Base-by-base conservation (phyloP, 2,329 filamentous ascomycete genomes). In the Claviceps pusilla region DNA sequence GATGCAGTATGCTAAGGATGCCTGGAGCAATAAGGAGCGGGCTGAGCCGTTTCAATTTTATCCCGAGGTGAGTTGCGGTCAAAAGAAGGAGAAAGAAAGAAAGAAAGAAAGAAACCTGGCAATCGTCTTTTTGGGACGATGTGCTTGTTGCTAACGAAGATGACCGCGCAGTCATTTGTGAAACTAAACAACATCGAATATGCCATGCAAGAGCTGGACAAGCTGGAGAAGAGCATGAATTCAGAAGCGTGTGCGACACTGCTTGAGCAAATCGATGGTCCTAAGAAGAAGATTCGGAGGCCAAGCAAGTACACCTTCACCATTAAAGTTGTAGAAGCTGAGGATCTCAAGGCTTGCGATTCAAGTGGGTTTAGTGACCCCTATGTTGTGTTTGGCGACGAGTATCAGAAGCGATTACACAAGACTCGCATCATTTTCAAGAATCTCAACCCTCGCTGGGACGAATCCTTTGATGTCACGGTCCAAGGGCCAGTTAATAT, bases 111-210 rank as follows among this genome's bases (percentile, higher is more conserved):
- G n/a, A n/a, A n/a, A 14, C 2, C 12, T 10, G 19, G 31, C 7
- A 41, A 28, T 12, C 7, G 1, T 50, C 52, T 28, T n/a, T 7
- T n/a, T 4, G 42, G 31, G 16, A 11, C 10, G 45, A 33, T 46
- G 12, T 54, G 39, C 9, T 29, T 11, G 24, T 35, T 47, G 52
- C 46, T 51, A 57, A 56, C 68, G 72, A 63, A 72, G 59, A 4
- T 31, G 19, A 6, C 37, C 46, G 28, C 48, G n/a, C 60, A 95
- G 87, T 96, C 90, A 5, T 86, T 98, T 62, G 89, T 98, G 58
- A 98, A 97, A 70, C 79, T 98, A 61, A 98, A 98, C 75, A 95
- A 98, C 64, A 84, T 98, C 59, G 91, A 96, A 69, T 97, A 89
- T 69, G 91, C 90, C 5, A 89, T 95, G 71, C 80, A 89, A 55